Evolutionary conservation across 139 green algal species (phyloP), one percentile per base, ranked within the genome.

Genomic region (Tetraselmis chui): DNA sequence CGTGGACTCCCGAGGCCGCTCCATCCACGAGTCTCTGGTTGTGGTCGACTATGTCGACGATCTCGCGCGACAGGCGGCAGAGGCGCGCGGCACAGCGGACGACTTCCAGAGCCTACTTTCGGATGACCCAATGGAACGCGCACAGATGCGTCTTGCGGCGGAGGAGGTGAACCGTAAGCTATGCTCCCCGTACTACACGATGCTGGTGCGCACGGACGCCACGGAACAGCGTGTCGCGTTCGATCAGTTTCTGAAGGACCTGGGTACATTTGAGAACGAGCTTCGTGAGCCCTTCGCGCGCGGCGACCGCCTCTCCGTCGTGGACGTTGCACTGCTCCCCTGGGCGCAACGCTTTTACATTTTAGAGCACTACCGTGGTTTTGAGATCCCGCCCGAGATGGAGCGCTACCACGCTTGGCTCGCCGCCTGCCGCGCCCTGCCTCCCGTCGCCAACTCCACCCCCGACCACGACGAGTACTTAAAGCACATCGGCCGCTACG

Each of bases 21-120:
- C 75, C 32, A 59, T 85, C 26, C 67, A 74, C 27, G 82, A 85
- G 59, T 80, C 45, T 0, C 29, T 85, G 31, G 45, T 85, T 45
- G 67, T 32, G 31, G 58, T 85, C 23, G 76, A 85, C 28, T 85
- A 79, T 26, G 27, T 85, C 28, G 82, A 85, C 58, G 82, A 85
- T 28, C 32, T 85, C 32, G 82, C 79, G 2, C 1, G 45, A 25
- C 11, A 67, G 45, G 45, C 45, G 45, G 45, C 45, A 18, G 11
- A 18, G 11, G 45, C 45, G 11, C 5, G 18, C 45, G 45, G 45
- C 11, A 25, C 45, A 18, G 45, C 5, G 45, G 45, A 5, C 45
- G 5, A 5, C 5, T 67, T 67, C 45, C 26, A 28, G 76, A 32
- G 77, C 2, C 79, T 85, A 22, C 75, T 85, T 29, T 28, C 82